These are phyloP conservation scores for Hagleromyces aurorensis DNA, from an alignment of 805 yeast genomes.

Conservation along the genomic window DNA sequence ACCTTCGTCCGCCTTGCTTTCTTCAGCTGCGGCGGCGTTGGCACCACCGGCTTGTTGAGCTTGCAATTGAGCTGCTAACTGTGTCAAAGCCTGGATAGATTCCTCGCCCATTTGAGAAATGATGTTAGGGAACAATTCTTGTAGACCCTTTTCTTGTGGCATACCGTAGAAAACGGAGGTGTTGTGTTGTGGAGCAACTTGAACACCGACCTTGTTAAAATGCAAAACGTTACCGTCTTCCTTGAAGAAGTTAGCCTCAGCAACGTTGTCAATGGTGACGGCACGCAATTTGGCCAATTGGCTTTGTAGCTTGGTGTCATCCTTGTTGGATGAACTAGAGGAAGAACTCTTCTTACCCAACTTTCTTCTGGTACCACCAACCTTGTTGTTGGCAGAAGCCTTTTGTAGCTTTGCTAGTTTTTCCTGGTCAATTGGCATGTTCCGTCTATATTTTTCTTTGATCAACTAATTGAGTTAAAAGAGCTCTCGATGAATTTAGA, in stretches of 20 bases:
- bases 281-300: slow-evolving; percentile 85
- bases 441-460: slow-evolving; percentile 10
- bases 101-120: slow-evolving; percentile 96
- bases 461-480: not conserved
- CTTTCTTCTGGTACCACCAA: slow-evolving; percentile 86
- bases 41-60: slow-evolving; percentile 43
- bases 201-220: slow-evolving; percentile 94
- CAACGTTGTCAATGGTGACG: slow-evolving; percentile 79
- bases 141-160: slow-evolving; percentile 85
- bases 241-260: slow-evolving; percentile 96
- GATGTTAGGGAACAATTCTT: slow-evolving; percentile 89
- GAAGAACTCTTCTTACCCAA: slow-evolving; percentile 58
- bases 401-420: slow-evolving; percentile 89
- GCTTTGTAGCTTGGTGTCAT: slow-evolving; percentile 85
- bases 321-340: slow-evolving; percentile 54
- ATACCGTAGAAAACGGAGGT: slow-evolving; percentile 92
- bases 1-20: slow-evolving; percentile 35
- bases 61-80: slow-evolving; percentile 85
- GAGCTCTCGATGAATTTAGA: not conserved
- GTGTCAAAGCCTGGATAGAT: slow-evolving; percentile 79
- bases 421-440: slow-evolving; percentile 88
- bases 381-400: slow-evolving; percentile 64
- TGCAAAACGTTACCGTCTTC: slow-evolving; percentile 95
- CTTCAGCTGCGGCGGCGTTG: slow-evolving; percentile 39
- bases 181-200: slow-evolving; percentile 84